phyloP scores from a whole-genome alignment of 352 stramenopile species.

The Paralagenidium karlingii region DNA sequence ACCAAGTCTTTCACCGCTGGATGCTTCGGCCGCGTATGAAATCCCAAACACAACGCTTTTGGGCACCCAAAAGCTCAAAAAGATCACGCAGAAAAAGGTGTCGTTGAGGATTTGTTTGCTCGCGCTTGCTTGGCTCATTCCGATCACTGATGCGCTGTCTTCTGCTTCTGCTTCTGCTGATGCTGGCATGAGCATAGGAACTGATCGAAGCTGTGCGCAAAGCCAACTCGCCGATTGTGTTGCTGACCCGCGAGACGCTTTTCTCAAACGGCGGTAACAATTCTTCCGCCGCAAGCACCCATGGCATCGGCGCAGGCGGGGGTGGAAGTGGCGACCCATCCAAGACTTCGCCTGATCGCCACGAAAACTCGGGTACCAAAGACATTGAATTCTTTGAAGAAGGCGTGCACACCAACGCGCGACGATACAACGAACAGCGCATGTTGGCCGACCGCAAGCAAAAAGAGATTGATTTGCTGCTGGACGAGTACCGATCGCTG shows the following conservation, averaged over 20 bases:
- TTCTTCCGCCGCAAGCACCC: conserved; percentile 3
- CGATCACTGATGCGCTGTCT: too few relatives aligned
- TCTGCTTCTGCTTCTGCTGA: too few relatives aligned
- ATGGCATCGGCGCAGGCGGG: background rate
- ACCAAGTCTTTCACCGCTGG: too few relatives aligned
- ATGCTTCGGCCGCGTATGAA: too few relatives aligned
- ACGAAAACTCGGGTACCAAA: conserved; percentile 15
- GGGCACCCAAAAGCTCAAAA: conserved; percentile 65
- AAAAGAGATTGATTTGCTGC: conserved; percentile 41
- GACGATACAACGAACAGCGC: conserved; percentile 77
- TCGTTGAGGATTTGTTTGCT: too few relatives aligned
- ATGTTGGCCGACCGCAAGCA: conserved; percentile 45
- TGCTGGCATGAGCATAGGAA: conserved; percentile 21
- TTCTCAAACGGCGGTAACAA: background rate
- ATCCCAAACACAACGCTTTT: too few relatives aligned
- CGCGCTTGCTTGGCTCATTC: too few relatives aligned
- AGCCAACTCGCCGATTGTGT: conserved; percentile 45
- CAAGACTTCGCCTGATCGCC: background rate
- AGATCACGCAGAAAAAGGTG: conserved; percentile 64
- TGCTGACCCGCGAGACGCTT: conserved; percentile 28
- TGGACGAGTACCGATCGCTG: conserved; percentile 57
- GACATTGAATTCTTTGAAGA: conserved; percentile 63
- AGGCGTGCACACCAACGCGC: conserved; percentile 47
- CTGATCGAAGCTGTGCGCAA: conserved; percentile 66
- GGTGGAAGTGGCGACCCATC: conserved; percentile 14